Conservation (phyloP, 192 early-diverging fungal genomes). For the Lobosporangium transversale region DNA sequence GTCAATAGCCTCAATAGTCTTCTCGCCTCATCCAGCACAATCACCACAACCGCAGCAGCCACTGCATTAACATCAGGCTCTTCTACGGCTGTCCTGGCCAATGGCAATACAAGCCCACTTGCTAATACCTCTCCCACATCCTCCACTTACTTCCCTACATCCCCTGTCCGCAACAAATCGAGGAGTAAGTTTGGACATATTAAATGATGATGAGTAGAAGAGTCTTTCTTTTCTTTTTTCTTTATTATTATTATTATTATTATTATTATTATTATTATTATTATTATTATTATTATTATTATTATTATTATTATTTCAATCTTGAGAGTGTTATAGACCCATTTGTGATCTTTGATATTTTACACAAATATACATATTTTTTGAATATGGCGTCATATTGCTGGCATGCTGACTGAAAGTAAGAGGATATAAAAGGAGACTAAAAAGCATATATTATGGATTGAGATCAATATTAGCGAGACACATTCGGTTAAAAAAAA, state of each 20-base stretch:
- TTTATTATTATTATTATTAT: no score
- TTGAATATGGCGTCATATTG: no score
- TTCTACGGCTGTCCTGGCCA: constrained; percentile 19
- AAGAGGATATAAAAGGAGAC: no score
- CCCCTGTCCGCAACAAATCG: constrained; percentile 37
- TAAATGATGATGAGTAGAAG: background rate
- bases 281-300: background rate
- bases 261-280: background rate
- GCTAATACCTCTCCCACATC: no score
- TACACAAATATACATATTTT: no score
- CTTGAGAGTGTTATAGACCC: background rate
- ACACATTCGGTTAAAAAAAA: no score
- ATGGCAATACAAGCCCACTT: background rate
- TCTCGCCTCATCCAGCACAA: constrained; percentile 16
- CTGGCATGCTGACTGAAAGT: no score
- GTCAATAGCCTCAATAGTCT: constrained; percentile 23
- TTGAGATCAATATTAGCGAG: no score
- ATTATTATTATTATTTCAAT: background rate
- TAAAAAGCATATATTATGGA: no score
- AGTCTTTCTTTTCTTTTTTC: no score
- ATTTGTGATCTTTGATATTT: background rate
- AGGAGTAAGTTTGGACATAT: constrained; percentile 25
- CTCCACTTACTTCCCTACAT: constrained; percentile 22
- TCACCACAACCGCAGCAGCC: no score
- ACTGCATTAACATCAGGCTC: constrained; percentile 13